A percentile compares a stretch with the other conserved stretches of the same genome.
Evolutionary conservation across 768 basidiomycete genomes (phyloP).

Genomic region (Calocybe cyanea): DNA sequence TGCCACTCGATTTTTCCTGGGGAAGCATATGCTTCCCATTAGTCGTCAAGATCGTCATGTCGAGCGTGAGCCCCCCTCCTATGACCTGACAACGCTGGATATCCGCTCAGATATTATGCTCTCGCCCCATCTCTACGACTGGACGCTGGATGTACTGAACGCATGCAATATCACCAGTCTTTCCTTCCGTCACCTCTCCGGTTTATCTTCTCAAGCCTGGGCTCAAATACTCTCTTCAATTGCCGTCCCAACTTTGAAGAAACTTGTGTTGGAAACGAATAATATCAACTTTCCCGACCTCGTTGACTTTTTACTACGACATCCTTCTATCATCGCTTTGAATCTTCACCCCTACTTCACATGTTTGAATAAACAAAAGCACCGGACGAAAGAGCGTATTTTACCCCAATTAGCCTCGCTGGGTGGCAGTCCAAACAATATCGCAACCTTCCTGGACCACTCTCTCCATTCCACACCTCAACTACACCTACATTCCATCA

Average conservation of each 20-base stretch:
- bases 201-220: slow-evolving; percentile 15
- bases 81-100: slow-evolving; percentile 12
- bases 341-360: slow-evolving; percentile 16
- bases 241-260: slow-evolving; percentile 18
- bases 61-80: not conserved
- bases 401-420: slow-evolving; percentile 16
- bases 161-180: slow-evolving; percentile 16
- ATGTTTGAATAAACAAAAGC: slow-evolving; percentile 1
- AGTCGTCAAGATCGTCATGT: not conserved
- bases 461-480: slow-evolving; percentile 8
- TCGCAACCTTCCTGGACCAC: slow-evolving; percentile 14
- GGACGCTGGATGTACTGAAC: slow-evolving; percentile 19
- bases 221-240: slow-evolving; percentile 14
- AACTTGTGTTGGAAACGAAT: slow-evolving; percentile 14
- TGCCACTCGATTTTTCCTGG: slow-evolving; percentile 6
- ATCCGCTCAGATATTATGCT: slow-evolving; percentile 19
- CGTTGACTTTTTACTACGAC: slow-evolving; percentile 21
- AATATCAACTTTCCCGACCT: slow-evolving; percentile 18
- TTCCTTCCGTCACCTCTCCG: slow-evolving; percentile 15
- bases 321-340: slow-evolving; percentile 18
- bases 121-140: slow-evolving; percentile 18
- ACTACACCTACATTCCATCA: slow-evolving; percentile 8
- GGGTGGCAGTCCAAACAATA: slow-evolving; percentile 16
- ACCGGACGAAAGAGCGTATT: slow-evolving; percentile 6
- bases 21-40: not conserved